Evolutionary conservation across 441 rosid genomes (phyloP).

Genomic region (Flueggea neowawraea): DNA sequence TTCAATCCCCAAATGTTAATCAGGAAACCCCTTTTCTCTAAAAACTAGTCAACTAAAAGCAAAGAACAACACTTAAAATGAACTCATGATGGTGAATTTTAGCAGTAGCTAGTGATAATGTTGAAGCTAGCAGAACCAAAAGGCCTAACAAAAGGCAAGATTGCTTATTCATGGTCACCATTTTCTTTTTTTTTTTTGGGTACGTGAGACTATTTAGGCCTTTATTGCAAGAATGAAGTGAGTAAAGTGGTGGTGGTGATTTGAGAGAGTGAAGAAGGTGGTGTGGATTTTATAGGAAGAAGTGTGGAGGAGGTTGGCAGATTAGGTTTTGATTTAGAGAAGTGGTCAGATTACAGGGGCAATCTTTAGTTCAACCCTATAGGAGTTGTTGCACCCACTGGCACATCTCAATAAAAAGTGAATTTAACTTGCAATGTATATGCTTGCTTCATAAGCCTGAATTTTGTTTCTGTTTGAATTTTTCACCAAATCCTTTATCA

Average conservation of each 20-base stretch:
- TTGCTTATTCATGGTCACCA: conserved; percentile 14
- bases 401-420: conserved; percentile 11
- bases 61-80: conserved; percentile 35
- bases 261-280: too few species aligned
- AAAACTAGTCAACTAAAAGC: too few species aligned
- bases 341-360: neutral
- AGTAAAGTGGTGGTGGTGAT: too few species aligned
- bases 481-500: neutral
- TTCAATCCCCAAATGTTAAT: neutral
- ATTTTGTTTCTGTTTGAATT: conserved; percentile 12
- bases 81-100: conserved; percentile 60
- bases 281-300: neutral
- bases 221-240: too few species aligned
- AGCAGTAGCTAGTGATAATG: conserved; percentile 31
- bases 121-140: conserved; percentile 31
- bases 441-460: conserved; percentile 42
- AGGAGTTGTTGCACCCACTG: conserved; percentile 70
- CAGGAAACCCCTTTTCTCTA: too few species aligned
- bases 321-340: conserved; percentile 31
- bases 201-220: too few species aligned
- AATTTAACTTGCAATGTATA: conserved; percentile 10
- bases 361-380: conserved; percentile 26
- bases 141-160: conserved; percentile 19
- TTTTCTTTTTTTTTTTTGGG: neutral
- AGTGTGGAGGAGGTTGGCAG: conserved; percentile 37